Evolutionary conservation across 1,139 yeast species (phyloP).

Genomic region (Debaryomycetaceae sp.): DNA sequence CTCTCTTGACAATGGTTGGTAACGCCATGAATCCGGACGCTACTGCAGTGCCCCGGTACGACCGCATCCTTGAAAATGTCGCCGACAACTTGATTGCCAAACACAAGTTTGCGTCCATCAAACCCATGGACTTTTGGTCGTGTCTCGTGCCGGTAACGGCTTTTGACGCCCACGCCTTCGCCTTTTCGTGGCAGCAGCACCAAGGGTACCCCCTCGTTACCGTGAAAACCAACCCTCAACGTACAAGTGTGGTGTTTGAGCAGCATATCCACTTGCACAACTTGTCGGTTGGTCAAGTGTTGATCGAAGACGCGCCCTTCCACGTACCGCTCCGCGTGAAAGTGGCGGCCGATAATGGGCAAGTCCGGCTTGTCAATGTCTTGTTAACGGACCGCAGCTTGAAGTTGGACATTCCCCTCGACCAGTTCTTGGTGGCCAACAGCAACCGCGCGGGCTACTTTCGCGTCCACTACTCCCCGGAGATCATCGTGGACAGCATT

Average conservation of each 20-base stretch:
- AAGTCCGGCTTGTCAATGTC: constrained; percentile 24
- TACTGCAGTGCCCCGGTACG: neutral
- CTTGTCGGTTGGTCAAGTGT: constrained; percentile 11
- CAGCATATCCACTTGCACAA: constrained; percentile 42
- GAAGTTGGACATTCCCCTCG: constrained; percentile 19
- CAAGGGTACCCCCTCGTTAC: constrained; percentile 49
- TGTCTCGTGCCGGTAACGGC: constrained; percentile 18
- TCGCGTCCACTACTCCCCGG: constrained; percentile 17
- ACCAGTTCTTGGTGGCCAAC: constrained; percentile 24
- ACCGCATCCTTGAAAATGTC: constrained; percentile 22
- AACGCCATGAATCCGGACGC: constrained; percentile 27
- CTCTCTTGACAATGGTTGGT: constrained; percentile 45
- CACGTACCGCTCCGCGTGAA: constrained; percentile 45
- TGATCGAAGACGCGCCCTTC: constrained; percentile 34
- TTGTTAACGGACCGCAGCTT: constrained; percentile 39
- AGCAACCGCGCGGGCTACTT: constrained; percentile 38
- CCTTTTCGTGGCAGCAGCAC: constrained; percentile 48
- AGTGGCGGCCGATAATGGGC: constrained; percentile 12
- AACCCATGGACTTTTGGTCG: constrained; percentile 50
- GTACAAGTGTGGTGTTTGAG: constrained; percentile 21
- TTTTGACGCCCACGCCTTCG: constrained; percentile 27
- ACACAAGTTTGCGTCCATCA: constrained; percentile 28
- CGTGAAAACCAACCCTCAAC: constrained; percentile 19
- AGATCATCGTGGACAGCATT: constrained; percentile 12
- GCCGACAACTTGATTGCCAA: constrained; percentile 26